A percentile compares a stretch with the other conserved stretches of the same genome.
Evolutionary conservation across 2,329 filamentous ascomycete species (phyloP).

Genomic region (Aspergillus candidus): DNA sequence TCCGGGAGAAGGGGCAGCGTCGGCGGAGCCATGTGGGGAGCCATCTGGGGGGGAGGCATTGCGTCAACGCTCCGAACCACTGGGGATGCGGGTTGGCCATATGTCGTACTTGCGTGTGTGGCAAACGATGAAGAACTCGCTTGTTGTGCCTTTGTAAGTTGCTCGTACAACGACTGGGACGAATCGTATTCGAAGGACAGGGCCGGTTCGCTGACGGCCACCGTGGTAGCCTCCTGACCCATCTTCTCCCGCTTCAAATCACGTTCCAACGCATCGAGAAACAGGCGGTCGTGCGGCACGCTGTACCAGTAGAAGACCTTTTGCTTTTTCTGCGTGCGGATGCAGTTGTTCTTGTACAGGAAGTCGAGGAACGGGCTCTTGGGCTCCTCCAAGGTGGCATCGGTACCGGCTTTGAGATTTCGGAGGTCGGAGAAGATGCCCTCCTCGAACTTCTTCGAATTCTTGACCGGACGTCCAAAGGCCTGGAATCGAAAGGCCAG

Average conservation of each 20-base stretch:
- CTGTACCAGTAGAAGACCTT: constrained; percentile 99
- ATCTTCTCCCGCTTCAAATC: constrained; percentile 99
- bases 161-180: constrained; percentile 96
- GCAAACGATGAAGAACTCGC: constrained; percentile 96
- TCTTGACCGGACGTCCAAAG: constrained; percentile 96
- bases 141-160: constrained; percentile 98
- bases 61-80: constrained; percentile 80
- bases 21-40: constrained; percentile 69
- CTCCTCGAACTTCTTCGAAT: constrained; percentile 99
- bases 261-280: constrained; percentile 93
- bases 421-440: constrained; percentile 98
- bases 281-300: constrained; percentile 93
- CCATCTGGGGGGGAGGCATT: constrained; percentile 88
- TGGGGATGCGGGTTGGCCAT: constrained; percentile 72
- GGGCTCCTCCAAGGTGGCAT: constrained; percentile 95
- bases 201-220: constrained; percentile 93
- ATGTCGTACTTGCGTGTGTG: constrained; percentile 62
- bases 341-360: constrained; percentile 99
- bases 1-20: constrained; percentile 54
- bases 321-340: constrained; percentile 99
- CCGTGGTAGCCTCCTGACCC: constrained; percentile 94
- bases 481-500: constrained; percentile 97
- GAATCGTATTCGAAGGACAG: constrained; percentile 99
- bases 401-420: constrained; percentile 96
- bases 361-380: constrained; percentile 99